Evolutionary conservation across 352 stramenopile species (phyloP).

Genomic region (Pythium scleroteichum): DNA sequence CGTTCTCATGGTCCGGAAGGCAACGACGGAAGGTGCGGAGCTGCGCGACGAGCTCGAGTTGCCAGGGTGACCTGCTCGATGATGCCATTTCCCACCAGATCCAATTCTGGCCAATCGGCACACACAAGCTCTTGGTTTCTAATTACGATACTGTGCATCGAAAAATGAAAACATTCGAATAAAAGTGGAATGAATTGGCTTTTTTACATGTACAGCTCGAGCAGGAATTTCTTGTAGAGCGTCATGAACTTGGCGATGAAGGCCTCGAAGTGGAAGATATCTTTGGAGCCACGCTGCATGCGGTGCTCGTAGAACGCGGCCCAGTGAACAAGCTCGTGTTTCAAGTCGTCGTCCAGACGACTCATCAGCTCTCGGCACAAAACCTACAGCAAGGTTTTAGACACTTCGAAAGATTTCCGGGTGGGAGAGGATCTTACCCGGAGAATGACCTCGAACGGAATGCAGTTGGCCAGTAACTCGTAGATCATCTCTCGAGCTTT

Average conservation of each 20-base stretch:
- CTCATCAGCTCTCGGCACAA: conserved; percentile 91
- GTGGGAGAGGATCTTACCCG: too few relatives aligned
- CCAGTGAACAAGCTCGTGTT: conserved; percentile 93
- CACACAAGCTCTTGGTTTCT: too few relatives aligned
- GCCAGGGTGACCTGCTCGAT: conserved; percentile 7
- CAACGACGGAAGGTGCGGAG: conserved; percentile 17
- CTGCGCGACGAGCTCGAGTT: conserved; percentile 23
- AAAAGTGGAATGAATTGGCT: not conserved
- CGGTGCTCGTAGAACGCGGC: conserved; percentile 93
- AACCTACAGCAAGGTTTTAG: conserved; percentile 35
- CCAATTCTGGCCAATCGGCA: conserved; percentile 28
- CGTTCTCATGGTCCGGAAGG: conserved; percentile 9
- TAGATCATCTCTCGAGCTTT: conserved; percentile 97
- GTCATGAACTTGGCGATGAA: conserved; percentile 99
- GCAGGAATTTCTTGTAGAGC: conserved; percentile 98
- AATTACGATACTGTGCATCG: not conserved
- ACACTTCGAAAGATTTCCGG: too few relatives aligned
- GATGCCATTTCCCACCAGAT: not conserved
- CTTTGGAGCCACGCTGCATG: conserved; percentile 95
- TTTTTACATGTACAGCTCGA: conserved; percentile 89
- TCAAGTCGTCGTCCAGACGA: conserved; percentile 95
- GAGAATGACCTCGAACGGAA: conserved; percentile 97
- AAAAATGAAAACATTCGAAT: too few relatives aligned
- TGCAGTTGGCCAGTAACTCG: conserved; percentile 98
- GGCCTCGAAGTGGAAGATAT: conserved; percentile 99